Evolutionary conservation across 768 basidiomycete genomes (phyloP), one percentile per base, ranked within the genome.

Genomic region (Phanerochaete carnosa): DNA sequence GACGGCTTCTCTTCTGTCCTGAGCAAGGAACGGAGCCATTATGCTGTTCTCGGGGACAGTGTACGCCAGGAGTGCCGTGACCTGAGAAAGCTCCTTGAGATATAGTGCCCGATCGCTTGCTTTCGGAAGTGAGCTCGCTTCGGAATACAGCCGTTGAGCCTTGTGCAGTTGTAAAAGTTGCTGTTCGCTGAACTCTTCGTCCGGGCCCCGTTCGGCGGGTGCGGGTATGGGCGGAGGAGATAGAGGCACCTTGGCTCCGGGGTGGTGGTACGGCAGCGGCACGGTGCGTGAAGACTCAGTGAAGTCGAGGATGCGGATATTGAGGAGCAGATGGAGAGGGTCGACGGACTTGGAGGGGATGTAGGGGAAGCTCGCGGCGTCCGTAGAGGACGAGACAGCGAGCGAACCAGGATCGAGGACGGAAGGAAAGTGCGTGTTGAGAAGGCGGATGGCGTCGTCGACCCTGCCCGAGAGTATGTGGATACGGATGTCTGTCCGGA

Each of bases 301-400:
- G 75, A 97, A 98, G 1, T 85, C 83, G 45, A 90, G 87, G 51
- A 97, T 91, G 53, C 88, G 89, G 39, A 98, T 85, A 69, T 97
- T 95, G 62, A 98, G 81, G 19, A 79, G 77, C 55, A 96, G 79
- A 66, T 94, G 92, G 1, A 77, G 72, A n/a, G 94, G 89, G 50
- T 88, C 80, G 28, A 87, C 79, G 6, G 93, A 88, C 1, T 84
- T 88, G 2, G 84, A 75, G 26, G 83, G 75, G 23, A 82, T 71
- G 63, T 84, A 88, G 58, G 80, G 73, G 45, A 81, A 72, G 23
- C 22, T 13, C 37, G 23, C 35, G 26, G 65, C 76, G 39, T 65
- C 73, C 23, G 62, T 61, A 30, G 72, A 62, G 37, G 45, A 39
- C 22, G 29, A 16, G 26, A 61, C 51, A 57, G 45, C 30, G 32